A percentile compares a stretch with the other conserved stretches of the same genome.
These are phyloP conservation scores for Kodamaea kakaduensis DNA, from an alignment of 805 yeast species.

Conservation along the genomic window DNA sequence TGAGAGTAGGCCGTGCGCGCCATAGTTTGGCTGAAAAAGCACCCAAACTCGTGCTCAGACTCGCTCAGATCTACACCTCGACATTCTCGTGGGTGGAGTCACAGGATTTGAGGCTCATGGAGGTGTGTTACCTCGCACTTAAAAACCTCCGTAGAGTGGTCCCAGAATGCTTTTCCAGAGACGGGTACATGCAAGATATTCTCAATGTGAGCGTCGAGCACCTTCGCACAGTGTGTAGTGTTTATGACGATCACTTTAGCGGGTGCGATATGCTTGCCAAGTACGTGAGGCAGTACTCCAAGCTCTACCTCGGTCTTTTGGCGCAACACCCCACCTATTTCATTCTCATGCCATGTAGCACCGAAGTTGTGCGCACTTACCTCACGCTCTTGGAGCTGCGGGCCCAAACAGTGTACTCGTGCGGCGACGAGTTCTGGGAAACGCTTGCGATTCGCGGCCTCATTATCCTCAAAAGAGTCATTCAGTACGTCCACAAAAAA, in stretches of 20 bases:
- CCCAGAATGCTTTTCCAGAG: constrained; percentile 70
- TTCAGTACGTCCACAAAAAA: constrained; percentile 58
- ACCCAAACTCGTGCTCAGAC: constrained; percentile 55
- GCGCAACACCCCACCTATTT: constrained; percentile 65
- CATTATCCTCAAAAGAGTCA: constrained; percentile 57
- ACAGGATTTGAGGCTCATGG: constrained; percentile 53
- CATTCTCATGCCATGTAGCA: constrained; percentile 60
- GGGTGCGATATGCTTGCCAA: constrained; percentile 52
- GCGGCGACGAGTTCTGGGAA: constrained; percentile 68
- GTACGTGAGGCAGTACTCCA: constrained; percentile 70
- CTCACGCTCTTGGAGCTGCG: constrained; percentile 58
- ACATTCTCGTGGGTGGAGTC: constrained; percentile 61
- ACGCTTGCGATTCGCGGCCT: constrained; percentile 64
- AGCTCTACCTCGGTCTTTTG: constrained; percentile 61
- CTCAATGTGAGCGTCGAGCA: constrained; percentile 54
- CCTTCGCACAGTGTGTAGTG: constrained; percentile 48
- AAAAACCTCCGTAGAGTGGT: constrained; percentile 71
- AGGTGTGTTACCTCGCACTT: constrained; percentile 71
- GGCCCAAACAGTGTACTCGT: constrained; percentile 62
- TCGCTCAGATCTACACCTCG: constrained; percentile 55
- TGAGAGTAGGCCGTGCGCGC: constrained; percentile 78
- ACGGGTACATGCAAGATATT: constrained; percentile 55
- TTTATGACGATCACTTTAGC: constrained; percentile 6
- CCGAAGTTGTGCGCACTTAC: constrained; percentile 57
- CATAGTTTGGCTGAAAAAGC: constrained; percentile 72